These are phyloP conservation scores for Balakata baccata DNA, from an alignment of 345 rosid species.

Conservation along the genomic window DNA sequence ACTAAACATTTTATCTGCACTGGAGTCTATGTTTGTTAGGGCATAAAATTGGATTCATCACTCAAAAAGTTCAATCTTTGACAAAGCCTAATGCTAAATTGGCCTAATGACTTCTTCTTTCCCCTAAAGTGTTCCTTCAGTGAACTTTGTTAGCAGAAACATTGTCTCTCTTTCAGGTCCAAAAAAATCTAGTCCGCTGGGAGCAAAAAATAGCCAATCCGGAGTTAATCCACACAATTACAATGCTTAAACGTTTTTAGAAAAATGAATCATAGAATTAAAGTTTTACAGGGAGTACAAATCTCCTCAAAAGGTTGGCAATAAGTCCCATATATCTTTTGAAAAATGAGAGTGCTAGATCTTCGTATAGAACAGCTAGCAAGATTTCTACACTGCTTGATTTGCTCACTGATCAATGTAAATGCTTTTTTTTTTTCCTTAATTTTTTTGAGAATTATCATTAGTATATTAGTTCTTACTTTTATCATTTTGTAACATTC, in stretches of 20 bases:
- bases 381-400: too few relatives aligned
- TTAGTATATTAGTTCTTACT: not conserved
- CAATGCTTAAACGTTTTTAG: too few relatives aligned
- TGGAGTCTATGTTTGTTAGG: not conserved
- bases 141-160: not conserved
- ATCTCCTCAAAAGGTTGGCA: too few relatives aligned
- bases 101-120: not conserved
- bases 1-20: not conserved
- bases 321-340: too few relatives aligned
- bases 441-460: not conserved
- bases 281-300: too few relatives aligned
- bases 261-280: too few relatives aligned
- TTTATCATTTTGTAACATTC: not conserved
- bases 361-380: too few relatives aligned
- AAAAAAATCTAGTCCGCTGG: not conserved
- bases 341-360: too few relatives aligned
- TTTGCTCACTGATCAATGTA: too few relatives aligned
- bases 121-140: not conserved
- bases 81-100: not conserved
- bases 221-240: too few relatives aligned
- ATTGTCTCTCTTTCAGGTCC: not conserved
- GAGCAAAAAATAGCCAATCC: too few relatives aligned
- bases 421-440: too few relatives aligned
- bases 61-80: not conserved
- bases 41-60: not conserved